A percentile compares a stretch with the other conserved stretches of the same genome.
Evolutionary conservation across 257 asterid genomes (phyloP).

Genomic region (Nicotiana attenuata): DNA sequence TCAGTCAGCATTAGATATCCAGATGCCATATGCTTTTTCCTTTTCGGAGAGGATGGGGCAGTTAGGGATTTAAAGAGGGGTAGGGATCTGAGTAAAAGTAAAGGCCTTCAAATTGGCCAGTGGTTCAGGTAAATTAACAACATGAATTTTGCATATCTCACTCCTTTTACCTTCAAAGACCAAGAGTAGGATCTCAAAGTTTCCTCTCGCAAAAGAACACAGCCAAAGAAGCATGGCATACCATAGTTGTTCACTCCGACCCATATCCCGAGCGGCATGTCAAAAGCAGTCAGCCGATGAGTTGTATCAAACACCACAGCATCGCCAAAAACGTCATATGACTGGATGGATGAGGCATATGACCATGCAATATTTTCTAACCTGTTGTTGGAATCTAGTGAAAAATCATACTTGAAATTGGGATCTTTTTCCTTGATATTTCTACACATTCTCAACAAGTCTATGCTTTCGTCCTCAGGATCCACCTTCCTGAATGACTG

Average conservation of each 20-base stretch:
- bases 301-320: constrained; percentile 95
- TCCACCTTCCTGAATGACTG: constrained; percentile 82
- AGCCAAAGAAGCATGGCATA: constrained; percentile 98
- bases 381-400: constrained; percentile 64
- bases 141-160: neutral
- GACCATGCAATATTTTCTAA: constrained; percentile 98
- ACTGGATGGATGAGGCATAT: constrained; percentile 82
- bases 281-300: constrained; percentile 83
- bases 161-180: constrained; percentile 83
- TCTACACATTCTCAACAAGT: constrained; percentile 86
- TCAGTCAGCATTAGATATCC: neutral
- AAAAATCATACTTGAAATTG: constrained; percentile 76
- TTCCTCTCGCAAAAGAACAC: constrained; percentile 92
- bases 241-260: constrained; percentile 97
- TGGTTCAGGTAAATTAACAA: neutral
- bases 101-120: neutral
- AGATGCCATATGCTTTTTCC: neutral
- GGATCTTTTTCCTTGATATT: constrained; percentile 89
- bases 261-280: constrained; percentile 98
- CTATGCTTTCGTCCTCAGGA: constrained; percentile 84
- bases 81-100: neutral
- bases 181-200: constrained; percentile 83
- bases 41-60: neutral
- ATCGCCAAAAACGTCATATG: constrained; percentile 88
- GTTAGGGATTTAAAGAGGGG: neutral